These are phyloP conservation scores for Drechmeria coniospora DNA, from an alignment of 2,329 filamentous ascomycete species.

Conservation along the genomic window DNA sequence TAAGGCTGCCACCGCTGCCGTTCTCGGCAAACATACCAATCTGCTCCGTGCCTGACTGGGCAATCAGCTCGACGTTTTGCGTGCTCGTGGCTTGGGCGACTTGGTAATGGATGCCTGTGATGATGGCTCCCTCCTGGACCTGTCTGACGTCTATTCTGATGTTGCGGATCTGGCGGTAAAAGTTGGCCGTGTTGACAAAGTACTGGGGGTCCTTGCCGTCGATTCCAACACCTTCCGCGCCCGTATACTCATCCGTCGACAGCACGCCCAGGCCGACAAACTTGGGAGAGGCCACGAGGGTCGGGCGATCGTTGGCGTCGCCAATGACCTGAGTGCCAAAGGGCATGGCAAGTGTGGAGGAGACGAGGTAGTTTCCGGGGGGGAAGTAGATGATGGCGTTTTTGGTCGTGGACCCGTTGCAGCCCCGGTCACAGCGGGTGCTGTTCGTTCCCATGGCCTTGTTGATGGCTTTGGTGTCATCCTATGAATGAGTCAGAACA, in stretches of 20 bases:
- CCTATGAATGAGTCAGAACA: too few relatives aligned
- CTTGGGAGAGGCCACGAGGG: constrained; percentile 1
- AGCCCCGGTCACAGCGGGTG: background rate
- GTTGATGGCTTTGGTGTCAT: background rate
- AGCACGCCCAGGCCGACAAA: constrained; percentile 6
- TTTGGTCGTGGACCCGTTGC: background rate
- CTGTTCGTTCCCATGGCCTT: background rate
- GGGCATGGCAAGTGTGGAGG: constrained; percentile 5
- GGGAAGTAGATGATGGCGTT: constrained; percentile 13
- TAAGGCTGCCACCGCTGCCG: constrained; percentile 23
- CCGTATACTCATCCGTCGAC: constrained; percentile 5
- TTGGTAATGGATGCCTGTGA: constrained; percentile 9
- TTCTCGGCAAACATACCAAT: constrained; percentile 11
- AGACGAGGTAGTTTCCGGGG: constrained; percentile 9
- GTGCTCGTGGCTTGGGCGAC: constrained; percentile 11
- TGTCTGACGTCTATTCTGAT: constrained; percentile 1
- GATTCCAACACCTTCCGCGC: constrained; percentile 2
- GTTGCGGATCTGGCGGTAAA: constrained; percentile 9
- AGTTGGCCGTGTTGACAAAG: constrained; percentile 8
- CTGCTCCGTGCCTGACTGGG: constrained; percentile 1
- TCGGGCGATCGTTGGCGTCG: constrained; percentile 19
- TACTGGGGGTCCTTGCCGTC: constrained; percentile 5
- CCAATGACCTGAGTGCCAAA: constrained; percentile 11
- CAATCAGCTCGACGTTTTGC: constrained; percentile 8
- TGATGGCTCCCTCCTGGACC: background rate